Base-by-base conservation (phyloP, 257 asterid species). In the Rehmannia glutinosa region DNA sequence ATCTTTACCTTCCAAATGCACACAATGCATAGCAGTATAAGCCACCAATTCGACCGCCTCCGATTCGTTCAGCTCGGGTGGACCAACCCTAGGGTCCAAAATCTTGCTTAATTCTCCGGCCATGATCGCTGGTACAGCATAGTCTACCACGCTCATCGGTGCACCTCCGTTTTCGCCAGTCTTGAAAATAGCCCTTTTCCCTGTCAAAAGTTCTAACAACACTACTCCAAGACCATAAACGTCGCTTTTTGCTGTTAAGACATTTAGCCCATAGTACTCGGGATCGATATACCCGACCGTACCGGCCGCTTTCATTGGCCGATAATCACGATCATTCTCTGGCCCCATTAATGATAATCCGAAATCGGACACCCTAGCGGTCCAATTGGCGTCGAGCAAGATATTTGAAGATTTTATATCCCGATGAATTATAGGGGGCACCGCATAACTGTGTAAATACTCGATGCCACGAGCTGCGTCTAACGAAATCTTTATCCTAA, bases 391-490 rank as follows among this genome's bases (percentile, higher is more conserved):
- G 54, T 93, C 99, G 21, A 93, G 79, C 63, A 93, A 66, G 36
- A 93, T 93, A 70, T 93, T 93, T 0, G 99, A 93, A 0, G 99
- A 86, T 78, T 93, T 93, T 21, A 93, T 93, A 50, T 93, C 99
- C 1, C 97, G 83, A 47, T 93, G 99, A 20, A 93, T 93, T 9
- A 93, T 93, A 0, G 99, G 90, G 0, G 99, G 99, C 10, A 90
- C 99, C 0, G 99, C 99, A n/a, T 93, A 93, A 51, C 76, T 90
- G 61, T 93, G 97, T 5, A 93, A 80, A 39, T 93, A 93, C 78
- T 93, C 99, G 3, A 93, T 86, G 25, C 99, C 99, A 13, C 97
- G 94, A 4, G 99, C 92, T 0, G 99, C 99, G 20, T 93, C 99
- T 27, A 93, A 32, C 0, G 96, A 74, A 65, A 90, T 80, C 74